Evolutionary conservation across 371 early-diverging fungal genomes (phyloP), one percentile per base, ranked within the genome.

Genomic region (Actinomortierella ambigua): DNA sequence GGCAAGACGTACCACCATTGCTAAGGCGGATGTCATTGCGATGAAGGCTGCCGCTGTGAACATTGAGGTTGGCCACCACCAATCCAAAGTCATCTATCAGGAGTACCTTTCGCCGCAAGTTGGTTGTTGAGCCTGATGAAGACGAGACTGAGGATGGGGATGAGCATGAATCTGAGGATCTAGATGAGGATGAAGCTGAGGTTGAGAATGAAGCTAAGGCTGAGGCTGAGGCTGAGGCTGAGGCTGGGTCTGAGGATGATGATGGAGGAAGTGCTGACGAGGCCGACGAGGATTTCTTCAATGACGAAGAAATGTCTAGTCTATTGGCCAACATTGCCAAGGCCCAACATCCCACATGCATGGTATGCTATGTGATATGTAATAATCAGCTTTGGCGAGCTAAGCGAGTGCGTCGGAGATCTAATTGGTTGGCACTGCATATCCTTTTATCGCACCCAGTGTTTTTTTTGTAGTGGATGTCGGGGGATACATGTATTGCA

Each of bases 11-110:
- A 26, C 54, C 9, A 48, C 61, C 41, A 54, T 60, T 60, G 47
- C 50, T 20, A 20, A 53, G 53, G 61, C 61, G 39, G 61, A 54
- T 17, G 49, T 60, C 3, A 20, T 60, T 27, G 54, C 48, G 18
- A 60, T 60, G 54, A 60, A 60, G 54, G 61, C 61, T 39, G 61
- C 61, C n/a, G 61, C 47, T 34, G 61, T 24, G 8, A 40, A 8
- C 39, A 60, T 53, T 53, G 61, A 60, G 15, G 61, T 60, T 34
- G 53, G 61, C 18, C 41, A 53, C 27, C 54, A 41, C 20, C 61
- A 60, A n/a, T 46, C 61, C 11, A 60, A 53, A 47, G 24, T 53
- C 49, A 60, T 60, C 34, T 48, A 20, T 48, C 48, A 48, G 48
- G 20, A 48, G 22, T 48, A 48, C 22, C 48, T 48, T 48, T 22